Base-by-base conservation (phyloP, 169 alveolate species). In the Theileria annulata region DNA sequence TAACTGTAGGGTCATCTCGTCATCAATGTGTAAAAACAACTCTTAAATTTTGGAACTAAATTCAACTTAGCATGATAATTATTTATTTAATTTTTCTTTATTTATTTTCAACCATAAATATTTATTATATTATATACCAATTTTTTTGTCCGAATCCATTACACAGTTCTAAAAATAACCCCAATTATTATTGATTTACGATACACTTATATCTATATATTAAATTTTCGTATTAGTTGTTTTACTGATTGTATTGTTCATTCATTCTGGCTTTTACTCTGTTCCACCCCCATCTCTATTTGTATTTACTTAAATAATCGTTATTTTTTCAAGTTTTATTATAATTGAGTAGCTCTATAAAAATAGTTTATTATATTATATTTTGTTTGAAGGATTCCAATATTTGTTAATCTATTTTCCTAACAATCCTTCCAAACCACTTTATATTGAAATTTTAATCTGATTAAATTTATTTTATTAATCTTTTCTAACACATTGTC, bases 201-300 rank as follows among this genome's bases (percentile, higher is more conserved):
- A 21, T 56, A 56, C 17, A 56, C 17, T 56, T 56, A 56, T 25
- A 56, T 56, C 66, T 56, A 56, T 56, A 56, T 56, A 56, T 21
- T 13, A 19, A 13, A 19, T 13, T 56, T 54, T 19, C n/a, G 17
- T n/a, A 56, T 56, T 15, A 10, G 30, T 56, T 10, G 8, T 3
- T 21, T 56, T 8, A 2, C 66, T 25, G 51, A 8, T 12, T 1
- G 51, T 42, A 10, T 42, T 42, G 17, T 8, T 42, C 3, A 8
- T 10, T 8, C 51, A 42, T 42, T 42, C 13, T 42, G 51, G 15
- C 1, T 8, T 42, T 42, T 8, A 42, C 6, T 42, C 15, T 8
- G 2, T 42, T 42, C 13, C 51, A 42, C 51, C 51, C 51, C 51
- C 51, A 42, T 42, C 51, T 42, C 19, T 42, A 42, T 42, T 42